These are phyloP conservation scores for Ogataea angusta DNA, from an alignment of 805 yeast genomes.

Conservation along the genomic window DNA sequence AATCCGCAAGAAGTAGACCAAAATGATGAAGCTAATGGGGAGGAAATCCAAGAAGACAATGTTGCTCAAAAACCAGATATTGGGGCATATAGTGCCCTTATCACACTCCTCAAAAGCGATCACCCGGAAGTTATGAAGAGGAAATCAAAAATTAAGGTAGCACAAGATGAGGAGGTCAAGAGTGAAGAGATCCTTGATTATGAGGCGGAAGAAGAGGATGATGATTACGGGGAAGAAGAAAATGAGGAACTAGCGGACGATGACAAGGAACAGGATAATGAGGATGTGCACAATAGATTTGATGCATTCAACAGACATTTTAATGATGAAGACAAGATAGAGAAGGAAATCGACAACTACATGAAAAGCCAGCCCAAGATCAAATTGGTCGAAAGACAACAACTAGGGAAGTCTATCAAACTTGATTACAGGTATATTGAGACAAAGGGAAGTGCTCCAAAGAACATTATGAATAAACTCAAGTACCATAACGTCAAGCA, in stretches of 20 bases:
- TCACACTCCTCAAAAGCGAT: slow-evolving; percentile 26
- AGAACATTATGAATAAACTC: slow-evolving; percentile 10
- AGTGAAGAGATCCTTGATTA: slow-evolving; percentile 4
- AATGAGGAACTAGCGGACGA: slow-evolving; percentile 13
- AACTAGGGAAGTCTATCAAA: slow-evolving; percentile 21
- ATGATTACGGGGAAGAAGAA: slow-evolving; percentile 3
- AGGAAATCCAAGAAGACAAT: slow-evolving; percentile 19
- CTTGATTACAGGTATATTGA: slow-evolving; percentile 30
- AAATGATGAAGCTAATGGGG: slow-evolving; percentile 23
- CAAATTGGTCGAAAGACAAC: slow-evolving; percentile 5
- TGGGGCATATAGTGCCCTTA: slow-evolving; percentile 30
- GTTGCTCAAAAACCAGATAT: slow-evolving; percentile 14
- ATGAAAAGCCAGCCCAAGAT: slow-evolving; percentile 12
- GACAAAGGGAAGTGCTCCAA: slow-evolving; percentile 1
- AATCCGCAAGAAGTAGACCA: slow-evolving; percentile 32
- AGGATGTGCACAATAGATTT: slow-evolving; percentile 21
- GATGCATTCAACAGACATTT: slow-evolving; percentile 84
- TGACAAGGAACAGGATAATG: slow-evolving; percentile 33
- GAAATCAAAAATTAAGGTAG: slow-evolving; percentile 6
- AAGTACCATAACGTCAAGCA: slow-evolving; percentile 45
- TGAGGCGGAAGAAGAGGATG: slow-evolving; percentile 1
- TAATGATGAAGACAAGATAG: slow-evolving; percentile 45
- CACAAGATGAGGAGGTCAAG: slow-evolving; percentile 13
- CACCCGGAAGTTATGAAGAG: slow-evolving; percentile 15
- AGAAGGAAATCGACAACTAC: slow-evolving; percentile 27